These are phyloP conservation scores for Iberis amara DNA, from an alignment of 441 rosid species.

Conservation along the genomic window DNA sequence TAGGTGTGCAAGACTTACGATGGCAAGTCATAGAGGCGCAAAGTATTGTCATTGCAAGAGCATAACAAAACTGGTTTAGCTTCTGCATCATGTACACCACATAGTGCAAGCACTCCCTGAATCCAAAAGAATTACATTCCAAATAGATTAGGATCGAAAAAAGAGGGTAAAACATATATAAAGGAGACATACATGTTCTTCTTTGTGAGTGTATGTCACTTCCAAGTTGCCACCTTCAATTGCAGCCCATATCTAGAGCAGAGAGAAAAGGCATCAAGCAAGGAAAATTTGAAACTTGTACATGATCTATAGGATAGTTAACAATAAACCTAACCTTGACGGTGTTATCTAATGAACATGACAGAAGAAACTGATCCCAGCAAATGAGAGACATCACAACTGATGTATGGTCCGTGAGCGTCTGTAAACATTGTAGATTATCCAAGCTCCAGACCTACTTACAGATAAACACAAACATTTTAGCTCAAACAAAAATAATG, in stretches of 20 bases:
- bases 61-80: slow-evolving; percentile 84
- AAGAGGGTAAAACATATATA: background rate
- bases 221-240: slow-evolving; percentile 87
- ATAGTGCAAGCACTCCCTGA: slow-evolving; percentile 74
- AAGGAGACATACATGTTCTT: slow-evolving; percentile 58
- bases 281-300: background rate
- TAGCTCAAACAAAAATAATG: slow-evolving; percentile 4
- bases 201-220: slow-evolving; percentile 82
- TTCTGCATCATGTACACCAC: slow-evolving; percentile 85
- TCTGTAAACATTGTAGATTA: slow-evolving; percentile 84
- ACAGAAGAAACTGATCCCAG: slow-evolving; percentile 97
- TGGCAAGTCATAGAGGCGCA: slow-evolving; percentile 79
- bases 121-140: slow-evolving; percentile 8
- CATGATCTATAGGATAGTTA: slow-evolving; percentile 5
- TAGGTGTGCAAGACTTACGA: slow-evolving; percentile 59
- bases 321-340: slow-evolving; percentile 52
- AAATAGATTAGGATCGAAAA: background rate
- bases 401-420: slow-evolving; percentile 63
- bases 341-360: slow-evolving; percentile 91
- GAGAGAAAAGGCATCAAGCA: background rate
- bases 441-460: slow-evolving; percentile 89
- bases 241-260: slow-evolving; percentile 84
- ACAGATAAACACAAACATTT: slow-evolving; percentile 5
- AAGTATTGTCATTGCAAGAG: slow-evolving; percentile 71
- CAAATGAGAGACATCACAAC: slow-evolving; percentile 98